Evolutionary conservation across 2,329 filamentous ascomycete species (phyloP).

Genomic region (Pseudopithomyces maydicus): DNA sequence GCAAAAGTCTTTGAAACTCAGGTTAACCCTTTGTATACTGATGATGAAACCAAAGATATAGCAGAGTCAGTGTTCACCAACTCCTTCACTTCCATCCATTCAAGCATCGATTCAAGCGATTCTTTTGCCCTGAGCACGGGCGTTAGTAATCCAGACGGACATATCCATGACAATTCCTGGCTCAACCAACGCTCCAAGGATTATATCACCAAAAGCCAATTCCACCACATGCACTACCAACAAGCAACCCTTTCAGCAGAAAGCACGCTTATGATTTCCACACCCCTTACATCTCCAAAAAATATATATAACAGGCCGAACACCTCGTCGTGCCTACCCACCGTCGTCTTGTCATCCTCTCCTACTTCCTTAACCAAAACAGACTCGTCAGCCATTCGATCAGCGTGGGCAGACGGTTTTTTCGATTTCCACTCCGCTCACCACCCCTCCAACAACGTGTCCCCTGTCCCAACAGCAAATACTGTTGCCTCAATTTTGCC

Average conservation of each 20-base stretch:
- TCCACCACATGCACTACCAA: too few species aligned
- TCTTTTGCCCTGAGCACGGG: not conserved
- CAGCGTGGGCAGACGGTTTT: slow-evolving; percentile 5
- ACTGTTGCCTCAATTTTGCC: slow-evolving; percentile 16
- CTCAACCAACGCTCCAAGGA: too few species aligned
- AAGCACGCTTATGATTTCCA: too few species aligned
- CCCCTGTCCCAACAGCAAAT: not conserved
- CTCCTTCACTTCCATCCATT: too few species aligned
- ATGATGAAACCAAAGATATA: not conserved
- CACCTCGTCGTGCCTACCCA: not conserved
- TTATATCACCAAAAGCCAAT: too few species aligned
- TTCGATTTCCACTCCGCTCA: not conserved
- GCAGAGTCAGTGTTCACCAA: not conserved
- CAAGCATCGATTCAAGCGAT: too few species aligned
- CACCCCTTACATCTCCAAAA: too few species aligned
- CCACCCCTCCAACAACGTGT: not conserved
- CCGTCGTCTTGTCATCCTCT: not conserved
- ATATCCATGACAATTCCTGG: too few species aligned
- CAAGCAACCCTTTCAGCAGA: too few species aligned
- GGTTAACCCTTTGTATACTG: not conserved
- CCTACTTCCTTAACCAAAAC: not conserved
- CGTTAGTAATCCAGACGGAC: too few species aligned
- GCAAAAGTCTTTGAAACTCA: slow-evolving; percentile 2
- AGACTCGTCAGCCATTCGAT: not conserved
- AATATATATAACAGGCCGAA: not conserved